Evolutionary conservation across 2,329 filamentous ascomycete genomes (phyloP).

Genomic region (Verticillium tricorpus): DNA sequence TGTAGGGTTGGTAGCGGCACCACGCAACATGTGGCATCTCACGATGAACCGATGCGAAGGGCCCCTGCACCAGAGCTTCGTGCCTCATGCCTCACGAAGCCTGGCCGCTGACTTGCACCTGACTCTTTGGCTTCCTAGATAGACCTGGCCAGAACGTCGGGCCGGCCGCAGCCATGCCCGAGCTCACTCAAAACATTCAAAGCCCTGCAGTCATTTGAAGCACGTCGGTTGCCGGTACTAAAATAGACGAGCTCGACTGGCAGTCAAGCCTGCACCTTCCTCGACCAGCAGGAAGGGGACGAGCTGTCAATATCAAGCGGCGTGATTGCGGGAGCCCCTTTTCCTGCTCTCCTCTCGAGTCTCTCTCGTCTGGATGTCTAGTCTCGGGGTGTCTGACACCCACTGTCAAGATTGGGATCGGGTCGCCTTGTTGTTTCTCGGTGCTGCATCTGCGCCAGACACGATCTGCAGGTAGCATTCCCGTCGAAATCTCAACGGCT

Average conservation of each 20-base stretch:
- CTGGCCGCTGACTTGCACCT: not conserved
- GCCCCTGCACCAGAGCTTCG: not conserved
- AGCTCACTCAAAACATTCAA: not conserved
- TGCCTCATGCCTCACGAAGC: not conserved
- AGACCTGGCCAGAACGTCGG: not conserved
- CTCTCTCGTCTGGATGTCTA: too few relatives aligned
- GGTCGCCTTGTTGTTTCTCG: too few relatives aligned
- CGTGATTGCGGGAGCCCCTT: not conserved
- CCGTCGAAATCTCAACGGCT: not conserved
- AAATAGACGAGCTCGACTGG: not conserved
- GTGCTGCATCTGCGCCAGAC: not conserved
- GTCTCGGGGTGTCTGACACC: too few relatives aligned
- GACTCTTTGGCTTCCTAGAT: not conserved
- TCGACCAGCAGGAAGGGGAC: not conserved
- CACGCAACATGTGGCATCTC: not conserved
- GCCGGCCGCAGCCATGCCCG: not conserved
- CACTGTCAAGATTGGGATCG: too few relatives aligned
- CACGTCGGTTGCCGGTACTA: not conserved
- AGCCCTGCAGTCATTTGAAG: not conserved
- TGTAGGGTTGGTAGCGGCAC: not conserved
- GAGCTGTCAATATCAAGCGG: not conserved
- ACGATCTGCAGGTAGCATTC: not conserved
- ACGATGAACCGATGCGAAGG: not conserved
- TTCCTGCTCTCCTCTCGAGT: not conserved
- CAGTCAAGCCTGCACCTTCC: not conserved